Percentiles rank a stretch among this genome's conserved stretches.
Evolutionary conservation across 371 early-diverging fungal genomes (phyloP).

Genomic region (Mortierella sp.): DNA sequence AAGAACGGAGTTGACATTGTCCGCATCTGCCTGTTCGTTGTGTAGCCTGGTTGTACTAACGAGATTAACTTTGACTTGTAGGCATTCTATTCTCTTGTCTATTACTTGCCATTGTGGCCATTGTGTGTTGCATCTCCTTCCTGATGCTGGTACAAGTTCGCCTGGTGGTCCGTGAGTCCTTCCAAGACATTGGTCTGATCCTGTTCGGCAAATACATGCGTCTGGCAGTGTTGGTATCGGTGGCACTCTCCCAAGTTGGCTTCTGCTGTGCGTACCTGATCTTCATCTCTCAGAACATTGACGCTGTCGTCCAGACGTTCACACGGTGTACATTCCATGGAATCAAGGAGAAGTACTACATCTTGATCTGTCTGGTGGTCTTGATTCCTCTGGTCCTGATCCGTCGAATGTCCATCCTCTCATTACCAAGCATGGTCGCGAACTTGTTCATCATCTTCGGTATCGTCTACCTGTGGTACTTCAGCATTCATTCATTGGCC

Average conservation of each 20-base stretch:
- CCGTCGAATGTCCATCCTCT: slow-evolving; percentile 74
- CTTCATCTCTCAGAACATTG: slow-evolving; percentile 60
- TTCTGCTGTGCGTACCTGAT: slow-evolving; percentile 75
- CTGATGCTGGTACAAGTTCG: slow-evolving; percentile 69
- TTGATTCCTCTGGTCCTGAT: slow-evolving; percentile 77
- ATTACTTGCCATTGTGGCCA: slow-evolving; percentile 59
- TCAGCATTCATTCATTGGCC: slow-evolving; percentile 54
- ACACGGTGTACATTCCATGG: slow-evolving; percentile 49
- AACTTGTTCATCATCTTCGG: slow-evolving; percentile 81
- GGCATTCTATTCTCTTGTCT: slow-evolving; percentile 64
- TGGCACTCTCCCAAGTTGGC: slow-evolving; percentile 78
- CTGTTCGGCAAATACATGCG: slow-evolving; percentile 77
- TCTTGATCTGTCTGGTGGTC: slow-evolving; percentile 66
- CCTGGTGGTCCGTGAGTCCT: slow-evolving; percentile 68
- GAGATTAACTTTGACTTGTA: background rate
- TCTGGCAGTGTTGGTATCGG: slow-evolving; percentile 69
- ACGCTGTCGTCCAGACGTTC: slow-evolving; percentile 57
- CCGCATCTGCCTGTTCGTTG: background rate
- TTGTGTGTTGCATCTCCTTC: slow-evolving; percentile 69
- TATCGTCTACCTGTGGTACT: slow-evolving; percentile 60
- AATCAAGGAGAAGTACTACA: slow-evolving; percentile 59
- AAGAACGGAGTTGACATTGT: slow-evolving; percentile 2
- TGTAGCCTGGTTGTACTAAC: background rate
- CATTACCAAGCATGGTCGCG: slow-evolving; percentile 75
- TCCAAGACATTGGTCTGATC: slow-evolving; percentile 83